phyloP scores from a whole-genome alignment of 768 basidiomycete species.

The Lactarius trivialis region DNA sequence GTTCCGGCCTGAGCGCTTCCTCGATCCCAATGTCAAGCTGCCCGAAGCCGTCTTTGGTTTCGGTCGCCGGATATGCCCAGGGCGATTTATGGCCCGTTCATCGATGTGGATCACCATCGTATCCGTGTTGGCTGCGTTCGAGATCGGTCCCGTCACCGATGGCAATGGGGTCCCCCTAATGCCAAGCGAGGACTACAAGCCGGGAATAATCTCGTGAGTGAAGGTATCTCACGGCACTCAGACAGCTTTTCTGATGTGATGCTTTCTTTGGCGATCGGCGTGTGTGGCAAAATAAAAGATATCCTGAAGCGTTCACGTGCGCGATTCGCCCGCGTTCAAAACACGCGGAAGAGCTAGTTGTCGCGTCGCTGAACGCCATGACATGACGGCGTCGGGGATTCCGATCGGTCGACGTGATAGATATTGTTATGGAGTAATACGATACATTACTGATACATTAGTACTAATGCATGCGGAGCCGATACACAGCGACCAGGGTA shows the following conservation, averaged over 20 bases:
- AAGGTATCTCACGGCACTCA: neutral
- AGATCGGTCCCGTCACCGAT: constrained; percentile 4
- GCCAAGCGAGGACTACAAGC: constrained; percentile 7
- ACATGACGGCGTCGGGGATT: neutral
- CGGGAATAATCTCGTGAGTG: constrained; percentile 18
- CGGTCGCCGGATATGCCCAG: constrained; percentile 19
- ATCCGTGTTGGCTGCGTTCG: constrained; percentile 11
- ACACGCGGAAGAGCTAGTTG: constrained; percentile 17
- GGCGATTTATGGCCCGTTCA: constrained; percentile 16
- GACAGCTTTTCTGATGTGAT: neutral
- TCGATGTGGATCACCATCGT: constrained; percentile 17
- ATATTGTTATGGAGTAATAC: neutral
- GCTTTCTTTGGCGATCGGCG: neutral
- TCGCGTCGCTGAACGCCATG: neutral
- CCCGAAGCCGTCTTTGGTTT: constrained; percentile 16
- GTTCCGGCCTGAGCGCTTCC: constrained; percentile 19
- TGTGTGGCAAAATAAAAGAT: constrained; percentile 1
- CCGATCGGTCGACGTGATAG: neutral
- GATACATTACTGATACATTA: neutral
- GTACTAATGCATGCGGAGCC: neutral
- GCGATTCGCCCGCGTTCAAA: constrained; percentile 23
- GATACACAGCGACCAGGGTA: no score
- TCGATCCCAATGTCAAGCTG: constrained; percentile 4
- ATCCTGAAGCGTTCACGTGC: constrained; percentile 25
- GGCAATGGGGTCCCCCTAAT: neutral